These are phyloP conservation scores for Conticribra guillardii DNA, from an alignment of 108 stramenopile genomes.

Conservation along the genomic window DNA sequence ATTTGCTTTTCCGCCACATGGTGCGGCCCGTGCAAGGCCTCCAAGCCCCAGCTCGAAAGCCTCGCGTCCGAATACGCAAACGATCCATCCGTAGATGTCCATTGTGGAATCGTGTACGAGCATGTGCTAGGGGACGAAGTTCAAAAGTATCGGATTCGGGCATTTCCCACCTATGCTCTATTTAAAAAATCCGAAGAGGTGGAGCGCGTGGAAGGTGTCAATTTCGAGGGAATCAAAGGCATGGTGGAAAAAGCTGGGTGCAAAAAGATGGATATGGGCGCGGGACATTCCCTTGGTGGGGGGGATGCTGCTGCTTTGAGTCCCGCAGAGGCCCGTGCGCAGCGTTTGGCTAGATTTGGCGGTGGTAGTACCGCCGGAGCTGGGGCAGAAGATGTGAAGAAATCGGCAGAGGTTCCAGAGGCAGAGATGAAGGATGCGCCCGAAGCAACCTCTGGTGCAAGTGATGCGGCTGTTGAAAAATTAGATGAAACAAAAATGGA, in stretches of 20 bases:
- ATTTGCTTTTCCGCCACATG: slow-evolving; percentile 70
- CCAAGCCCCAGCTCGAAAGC: slow-evolving; percentile 64
- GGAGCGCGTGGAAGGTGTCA: slow-evolving; percentile 73
- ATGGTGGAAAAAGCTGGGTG: slow-evolving; percentile 52
- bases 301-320: slow-evolving; percentile 54
- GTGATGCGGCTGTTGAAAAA: slow-evolving; percentile 14
- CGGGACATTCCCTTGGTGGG: slow-evolving; percentile 67
- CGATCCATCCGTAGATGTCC: slow-evolving; percentile 37
- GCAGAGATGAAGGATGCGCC: slow-evolving; percentile 25
- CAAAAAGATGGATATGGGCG: slow-evolving; percentile 37
- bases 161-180: slow-evolving; percentile 82
- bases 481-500: slow-evolving; percentile 27
- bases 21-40: slow-evolving; percentile 64
- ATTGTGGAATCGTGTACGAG: slow-evolving; percentile 73
- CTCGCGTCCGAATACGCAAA: slow-evolving; percentile 42
- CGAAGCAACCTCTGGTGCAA: slow-evolving; percentile 1
- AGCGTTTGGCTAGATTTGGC: slow-evolving; percentile 67
- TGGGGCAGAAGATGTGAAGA: background rate
- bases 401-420: slow-evolving; percentile 9
- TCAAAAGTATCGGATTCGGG: slow-evolving; percentile 63
- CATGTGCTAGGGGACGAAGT: slow-evolving; percentile 65
- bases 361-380: slow-evolving; percentile 11
- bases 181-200: slow-evolving; percentile 45
- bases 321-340: slow-evolving; percentile 62
- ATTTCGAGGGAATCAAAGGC: slow-evolving; percentile 62